These are phyloP conservation scores for Diaporthe longicolla DNA, from an alignment of 2,329 filamentous ascomycete genomes.

Conservation along the genomic window DNA sequence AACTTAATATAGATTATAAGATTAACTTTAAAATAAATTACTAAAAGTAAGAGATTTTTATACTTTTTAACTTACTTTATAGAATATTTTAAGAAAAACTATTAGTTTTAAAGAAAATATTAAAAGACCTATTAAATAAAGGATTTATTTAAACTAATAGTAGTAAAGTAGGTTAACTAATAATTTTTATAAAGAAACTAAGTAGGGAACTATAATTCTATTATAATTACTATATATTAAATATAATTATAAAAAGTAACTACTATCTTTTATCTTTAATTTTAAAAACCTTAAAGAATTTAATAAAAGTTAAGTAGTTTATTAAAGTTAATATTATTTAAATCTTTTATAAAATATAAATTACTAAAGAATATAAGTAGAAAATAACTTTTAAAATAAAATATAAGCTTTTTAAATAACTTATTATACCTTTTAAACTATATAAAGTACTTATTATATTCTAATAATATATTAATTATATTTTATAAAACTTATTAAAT, in stretches of 20 bases:
- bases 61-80: background rate
- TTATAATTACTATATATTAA: no score
- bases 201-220: no score
- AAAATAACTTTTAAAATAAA: background rate
- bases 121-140: background rate
- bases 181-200: background rate
- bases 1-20: background rate
- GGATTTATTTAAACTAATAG: background rate
- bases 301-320: no score
- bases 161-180: background rate
- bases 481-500: background rate
- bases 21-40: background rate
- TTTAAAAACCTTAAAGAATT: no score
- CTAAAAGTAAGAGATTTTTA: background rate
- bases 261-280: no score
- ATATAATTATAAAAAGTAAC: no score
- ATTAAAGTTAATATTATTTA: no score
- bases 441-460: no score
- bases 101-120: background rate
- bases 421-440: background rate
- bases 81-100: background rate
- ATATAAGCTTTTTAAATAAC: background rate
- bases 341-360: background rate
- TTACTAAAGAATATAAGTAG: background rate
- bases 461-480: background rate